Conservation (phyloP, 805 yeast species). For the Starmerella bacillaris region DNA sequence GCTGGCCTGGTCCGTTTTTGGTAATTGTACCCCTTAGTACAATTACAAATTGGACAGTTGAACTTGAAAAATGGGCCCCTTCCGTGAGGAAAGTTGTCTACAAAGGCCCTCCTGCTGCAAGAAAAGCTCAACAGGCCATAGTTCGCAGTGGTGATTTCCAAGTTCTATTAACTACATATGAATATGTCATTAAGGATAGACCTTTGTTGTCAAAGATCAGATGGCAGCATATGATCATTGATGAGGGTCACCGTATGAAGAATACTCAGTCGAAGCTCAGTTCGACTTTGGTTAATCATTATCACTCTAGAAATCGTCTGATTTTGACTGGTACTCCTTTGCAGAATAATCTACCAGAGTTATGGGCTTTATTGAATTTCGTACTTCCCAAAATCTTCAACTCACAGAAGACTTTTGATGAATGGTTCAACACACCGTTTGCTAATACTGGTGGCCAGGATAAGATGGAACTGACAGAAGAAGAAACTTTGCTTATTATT, state of each 20-base stretch:
- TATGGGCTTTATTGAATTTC: constrained; percentile 90
- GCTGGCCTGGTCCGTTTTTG: constrained; percentile 65
- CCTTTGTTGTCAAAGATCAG: constrained; percentile 57
- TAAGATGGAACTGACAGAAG: constrained; percentile 83
- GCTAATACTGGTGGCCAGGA: constrained; percentile 95
- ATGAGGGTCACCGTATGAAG: constrained; percentile 97
- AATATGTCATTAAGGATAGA: constrained; percentile 81
- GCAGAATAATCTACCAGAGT: constrained; percentile 85
- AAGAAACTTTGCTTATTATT: constrained; percentile 82
- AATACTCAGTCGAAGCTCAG: constrained; percentile 79
- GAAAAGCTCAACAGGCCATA: constrained; percentile 55
- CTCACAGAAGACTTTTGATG: constrained; percentile 90
- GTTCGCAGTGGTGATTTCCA: constrained; percentile 70
- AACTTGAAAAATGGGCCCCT: constrained; percentile 97
- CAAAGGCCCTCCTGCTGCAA: constrained; percentile 79
- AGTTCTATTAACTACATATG: constrained; percentile 81
- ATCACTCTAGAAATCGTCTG: constrained; percentile 70
- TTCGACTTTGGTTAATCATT: constrained; percentile 61
- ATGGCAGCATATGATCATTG: constrained; percentile 97
- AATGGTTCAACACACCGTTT: constrained; percentile 97
- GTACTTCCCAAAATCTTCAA: constrained; percentile 92
- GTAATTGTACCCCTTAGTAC: constrained; percentile 92
- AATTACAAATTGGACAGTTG: constrained; percentile 85
- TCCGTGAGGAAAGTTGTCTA: constrained; percentile 60
- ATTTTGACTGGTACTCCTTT: constrained; percentile 94